Base-by-base conservation (phyloP, 106 monocot genomes). In the Dioscorea alata region DNA sequence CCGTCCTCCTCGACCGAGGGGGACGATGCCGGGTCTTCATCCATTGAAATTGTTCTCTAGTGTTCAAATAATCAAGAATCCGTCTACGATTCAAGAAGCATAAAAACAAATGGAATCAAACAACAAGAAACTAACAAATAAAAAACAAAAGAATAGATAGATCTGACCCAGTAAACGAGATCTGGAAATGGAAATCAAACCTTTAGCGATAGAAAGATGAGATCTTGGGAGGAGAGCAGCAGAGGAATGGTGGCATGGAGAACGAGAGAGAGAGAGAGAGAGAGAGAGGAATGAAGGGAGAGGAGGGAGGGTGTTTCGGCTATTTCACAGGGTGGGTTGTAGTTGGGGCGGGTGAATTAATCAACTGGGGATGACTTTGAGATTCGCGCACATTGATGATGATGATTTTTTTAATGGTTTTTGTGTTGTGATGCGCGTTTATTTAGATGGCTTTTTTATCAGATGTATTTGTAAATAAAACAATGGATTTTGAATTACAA, bases 1-100 rank as follows among this genome's bases (percentile, higher is more conserved):
- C 85, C 90, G 35, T 87, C 94, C 10, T 80, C 82, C 13, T 74
- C 51, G 59, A 80, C 53, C 66, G 87, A 81, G 66, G 57, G 66
- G 51, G 66, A 33, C 32, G 51, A 23, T 25, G 68, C 34, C 61
- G 35, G 13, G 50, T 32, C 57, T 42, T 42, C 42, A 10, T 42
- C 42, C 42, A 42, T 42, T 42, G 42, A 3, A 10, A 42, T 42
- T 42, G 42, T 42, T 42, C 10, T 42, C 42, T 42, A 42, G 42
- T 2, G 42, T 6, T 42, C 42, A 42, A 42, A 42, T 42, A 8
- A 42, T 2, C 42, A 42, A 6, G 42, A 42, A 42, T 42, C 42
- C 42, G 42, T 42, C 42, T 10, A 42, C 42, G 42, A 8, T 42
- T 42, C 42, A 42, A 42, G 4, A 6, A 42, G 6, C 6, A 28